Evolutionary conservation across 2,329 filamentous ascomycete genomes (phyloP).

Genomic region (Nothopassalora personata): DNA sequence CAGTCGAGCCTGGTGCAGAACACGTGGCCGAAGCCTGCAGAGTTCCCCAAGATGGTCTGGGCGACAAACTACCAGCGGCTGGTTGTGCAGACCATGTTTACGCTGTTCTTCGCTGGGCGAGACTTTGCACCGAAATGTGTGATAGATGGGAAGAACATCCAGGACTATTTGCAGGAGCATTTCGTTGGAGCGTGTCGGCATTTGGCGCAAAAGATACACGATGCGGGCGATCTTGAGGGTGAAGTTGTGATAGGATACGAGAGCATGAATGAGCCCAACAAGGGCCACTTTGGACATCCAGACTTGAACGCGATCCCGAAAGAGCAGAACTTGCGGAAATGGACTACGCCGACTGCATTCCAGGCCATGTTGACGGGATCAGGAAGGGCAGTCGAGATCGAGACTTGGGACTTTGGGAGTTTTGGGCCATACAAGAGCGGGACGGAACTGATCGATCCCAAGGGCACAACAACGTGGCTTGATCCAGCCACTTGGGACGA

Average conservation of each 20-base stretch:
- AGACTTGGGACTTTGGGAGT: conserved; percentile 88
- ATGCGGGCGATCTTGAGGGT: conserved; percentile 82
- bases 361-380: conserved; percentile 90
- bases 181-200: conserved; percentile 76
- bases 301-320: conserved; percentile 77
- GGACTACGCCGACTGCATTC: conserved; percentile 88
- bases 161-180: conserved; percentile 87
- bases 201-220: conserved; percentile 76
- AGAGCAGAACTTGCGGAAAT: conserved; percentile 87
- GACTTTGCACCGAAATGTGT: conserved; percentile 95
- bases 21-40: conserved; percentile 75
- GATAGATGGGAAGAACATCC: conserved; percentile 90
- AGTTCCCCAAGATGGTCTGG: conserved; percentile 99
- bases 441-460: conserved; percentile 74
- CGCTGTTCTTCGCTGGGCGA: conserved; percentile 82
- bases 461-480: conserved; percentile 80
- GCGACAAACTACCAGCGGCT: conserved; percentile 92
- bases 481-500: conserved; percentile 72
- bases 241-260: conserved; percentile 93
- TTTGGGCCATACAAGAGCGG: conserved; percentile 90
- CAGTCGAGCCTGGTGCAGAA: conserved; percentile 94
- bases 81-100: conserved; percentile 85
- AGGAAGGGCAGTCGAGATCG: conserved; percentile 81
- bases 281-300: conserved; percentile 75
- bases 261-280: conserved; percentile 90